phyloP scores from a whole-genome alignment of 805 yeast species.

The Candida yuanshanica region DNA sequence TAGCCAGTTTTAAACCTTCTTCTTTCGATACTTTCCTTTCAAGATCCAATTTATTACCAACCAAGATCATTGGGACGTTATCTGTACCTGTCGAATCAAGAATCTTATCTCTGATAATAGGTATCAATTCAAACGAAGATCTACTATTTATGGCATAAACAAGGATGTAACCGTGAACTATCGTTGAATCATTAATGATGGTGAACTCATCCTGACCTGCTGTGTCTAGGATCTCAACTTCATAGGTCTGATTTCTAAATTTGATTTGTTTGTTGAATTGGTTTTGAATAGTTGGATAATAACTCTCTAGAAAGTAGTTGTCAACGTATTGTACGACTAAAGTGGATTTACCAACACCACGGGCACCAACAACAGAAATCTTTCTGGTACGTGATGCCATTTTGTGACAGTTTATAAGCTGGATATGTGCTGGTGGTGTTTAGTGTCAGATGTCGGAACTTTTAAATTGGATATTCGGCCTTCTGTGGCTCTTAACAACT shows the following conservation, averaged over 20 bases:
- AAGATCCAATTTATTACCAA: constrained; percentile 74
- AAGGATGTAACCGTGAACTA: constrained; percentile 76
- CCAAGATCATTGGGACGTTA: constrained; percentile 69
- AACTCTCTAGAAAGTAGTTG: constrained; percentile 80
- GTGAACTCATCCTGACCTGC: constrained; percentile 93
- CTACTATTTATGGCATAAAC: constrained; percentile 79
- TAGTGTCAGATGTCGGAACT: too few species aligned
- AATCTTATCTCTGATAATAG: constrained; percentile 76
- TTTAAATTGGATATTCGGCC: too few species aligned
- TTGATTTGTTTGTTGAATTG: constrained; percentile 10
- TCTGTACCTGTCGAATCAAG: constrained; percentile 62
- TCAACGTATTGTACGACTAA: constrained; percentile 81
- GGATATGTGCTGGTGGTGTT: neutral
- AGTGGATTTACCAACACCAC: constrained; percentile 86
- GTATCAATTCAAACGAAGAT: constrained; percentile 71
- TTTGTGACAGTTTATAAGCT: neutral
- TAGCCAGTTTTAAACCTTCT: constrained; percentile 60
- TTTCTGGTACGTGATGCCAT: constrained; percentile 46
- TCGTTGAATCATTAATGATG: constrained; percentile 69
- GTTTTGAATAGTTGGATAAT: constrained; percentile 62
- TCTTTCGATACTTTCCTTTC: constrained; percentile 55
- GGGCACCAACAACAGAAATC: constrained; percentile 80
- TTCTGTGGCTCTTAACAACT: too few species aligned
- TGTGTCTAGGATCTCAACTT: constrained; percentile 82
- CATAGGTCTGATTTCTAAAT: constrained; percentile 68